Evolutionary conservation across 768 basidiomycete species (phyloP).

Genomic region (Chalciporus pseudorubinellus): DNA sequence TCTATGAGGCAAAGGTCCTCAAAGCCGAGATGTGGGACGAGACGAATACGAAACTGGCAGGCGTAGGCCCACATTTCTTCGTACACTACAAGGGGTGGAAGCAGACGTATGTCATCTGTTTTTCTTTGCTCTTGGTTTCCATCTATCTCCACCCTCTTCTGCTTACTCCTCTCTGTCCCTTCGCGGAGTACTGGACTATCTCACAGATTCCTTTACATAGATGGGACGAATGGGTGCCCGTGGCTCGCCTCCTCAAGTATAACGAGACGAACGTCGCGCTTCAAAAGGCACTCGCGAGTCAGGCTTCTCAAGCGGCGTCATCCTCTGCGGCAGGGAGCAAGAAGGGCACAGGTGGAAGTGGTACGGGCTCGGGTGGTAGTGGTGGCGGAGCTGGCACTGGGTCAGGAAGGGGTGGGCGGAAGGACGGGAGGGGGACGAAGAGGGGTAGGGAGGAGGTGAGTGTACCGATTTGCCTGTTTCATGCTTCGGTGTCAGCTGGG

Average conservation of each 20-base stretch:
- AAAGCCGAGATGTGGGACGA: slow-evolving; percentile 64
- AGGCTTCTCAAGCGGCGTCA: slow-evolving; percentile 42
- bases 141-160: neutral
- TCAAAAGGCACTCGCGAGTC: slow-evolving; percentile 65
- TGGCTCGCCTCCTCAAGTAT: slow-evolving; percentile 74
- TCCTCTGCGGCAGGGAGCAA: slow-evolving; percentile 33
- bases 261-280: slow-evolving; percentile 76
- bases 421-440: slow-evolving; percentile 69
- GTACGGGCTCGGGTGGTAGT: slow-evolving; percentile 26
- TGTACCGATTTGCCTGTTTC: neutral
- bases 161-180: slow-evolving; percentile 1
- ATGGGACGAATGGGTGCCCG: slow-evolving; percentile 98
- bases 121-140: neutral
- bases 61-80: slow-evolving; percentile 79
- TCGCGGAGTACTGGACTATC: slow-evolving; percentile 7
- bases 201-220: slow-evolving; percentile 37
- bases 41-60: slow-evolving; percentile 54
- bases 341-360: slow-evolving; percentile 19
- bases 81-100: slow-evolving; percentile 99
- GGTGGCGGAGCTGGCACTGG: slow-evolving; percentile 23
- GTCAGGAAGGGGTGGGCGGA: slow-evolving; percentile 39
- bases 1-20: slow-evolving; percentile 95
- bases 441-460: slow-evolving; percentile 71
- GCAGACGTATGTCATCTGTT: slow-evolving; percentile 63
- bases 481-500: neutral